Evolutionary conservation across 2,329 filamentous ascomycete genomes (phyloP).

Genomic region (Penicillium sp.): DNA sequence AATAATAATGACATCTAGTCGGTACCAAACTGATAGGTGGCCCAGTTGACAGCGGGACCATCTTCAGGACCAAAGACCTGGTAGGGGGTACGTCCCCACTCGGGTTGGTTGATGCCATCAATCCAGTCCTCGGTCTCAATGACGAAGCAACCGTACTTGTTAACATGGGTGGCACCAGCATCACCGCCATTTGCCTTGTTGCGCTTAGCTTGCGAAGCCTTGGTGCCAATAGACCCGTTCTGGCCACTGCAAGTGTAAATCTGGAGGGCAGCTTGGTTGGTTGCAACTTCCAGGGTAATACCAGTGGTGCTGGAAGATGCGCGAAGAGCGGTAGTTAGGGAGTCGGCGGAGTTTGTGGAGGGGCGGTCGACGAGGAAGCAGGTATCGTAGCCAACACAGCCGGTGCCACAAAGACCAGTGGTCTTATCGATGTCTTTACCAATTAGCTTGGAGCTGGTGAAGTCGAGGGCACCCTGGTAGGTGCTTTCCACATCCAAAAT

Average conservation of each 20-base stretch:
- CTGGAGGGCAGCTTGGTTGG: constrained; percentile 85
- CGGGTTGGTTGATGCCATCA: constrained; percentile 87
- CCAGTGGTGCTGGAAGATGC: constrained; percentile 71
- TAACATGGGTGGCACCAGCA: constrained; percentile 46
- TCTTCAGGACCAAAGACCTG: constrained; percentile 46
- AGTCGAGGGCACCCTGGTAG: constrained; percentile 52
- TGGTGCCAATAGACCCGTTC: constrained; percentile 62
- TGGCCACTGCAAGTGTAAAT: constrained; percentile 81
- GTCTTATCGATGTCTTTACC: constrained; percentile 69
- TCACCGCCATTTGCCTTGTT: constrained; percentile 58
- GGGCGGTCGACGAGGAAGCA: constrained; percentile 52
- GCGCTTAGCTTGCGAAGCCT: constrained; percentile 47
- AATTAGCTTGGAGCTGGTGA: constrained; percentile 77
- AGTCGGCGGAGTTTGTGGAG: constrained; percentile 34
- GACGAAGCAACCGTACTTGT: constrained; percentile 80
- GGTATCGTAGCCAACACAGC: constrained; percentile 82
- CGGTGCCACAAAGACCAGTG: constrained; percentile 72
- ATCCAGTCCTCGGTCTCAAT: constrained; percentile 94
- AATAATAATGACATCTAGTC: constrained; percentile 23
- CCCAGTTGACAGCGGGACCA: constrained; percentile 45
- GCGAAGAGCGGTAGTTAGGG: constrained; percentile 56
- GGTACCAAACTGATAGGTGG: constrained; percentile 49
- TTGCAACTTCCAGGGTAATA: constrained; percentile 78
- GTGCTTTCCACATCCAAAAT: constrained; percentile 79
- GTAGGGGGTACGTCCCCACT: constrained; percentile 68